Conservation (phyloP, 2,329 filamentous ascomycete genomes). For the Phyllosticta citribraziliensis region DNA sequence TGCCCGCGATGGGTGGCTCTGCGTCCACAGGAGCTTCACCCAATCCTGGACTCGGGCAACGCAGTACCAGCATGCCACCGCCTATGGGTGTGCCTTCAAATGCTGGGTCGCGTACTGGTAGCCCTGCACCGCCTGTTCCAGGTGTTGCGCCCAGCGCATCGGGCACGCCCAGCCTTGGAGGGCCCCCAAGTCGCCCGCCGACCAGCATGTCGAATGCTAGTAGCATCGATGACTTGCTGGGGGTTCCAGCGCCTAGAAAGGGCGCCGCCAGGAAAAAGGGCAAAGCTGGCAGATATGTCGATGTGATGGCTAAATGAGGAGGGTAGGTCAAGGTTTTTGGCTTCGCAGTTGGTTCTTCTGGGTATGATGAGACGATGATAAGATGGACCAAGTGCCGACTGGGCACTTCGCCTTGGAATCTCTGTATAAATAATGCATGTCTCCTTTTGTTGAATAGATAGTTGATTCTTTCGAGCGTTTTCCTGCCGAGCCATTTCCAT, state of each 20-base stretch:
- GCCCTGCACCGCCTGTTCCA: constrained; percentile 20
- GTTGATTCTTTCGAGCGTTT: background rate
- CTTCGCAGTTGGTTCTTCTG: background rate
- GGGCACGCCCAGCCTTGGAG: constrained; percentile 17
- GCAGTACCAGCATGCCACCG: constrained; percentile 28
- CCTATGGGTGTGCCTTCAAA: constrained; percentile 16
- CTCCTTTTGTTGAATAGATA: background rate
- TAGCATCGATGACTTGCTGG: constrained; percentile 87
- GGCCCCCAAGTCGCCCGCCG: constrained; percentile 41
- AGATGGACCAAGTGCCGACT: background rate
- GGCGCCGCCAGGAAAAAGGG: constrained; percentile 54
- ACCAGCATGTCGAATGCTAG: constrained; percentile 87
- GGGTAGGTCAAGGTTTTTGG: background rate
- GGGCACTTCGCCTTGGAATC: background rate
- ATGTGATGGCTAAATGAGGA: constrained; percentile 67
- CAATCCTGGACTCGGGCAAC: background rate
- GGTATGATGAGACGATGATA: background rate
- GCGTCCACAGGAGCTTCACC: background rate
- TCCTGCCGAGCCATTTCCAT: background rate
- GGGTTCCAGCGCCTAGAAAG: constrained; percentile 61
- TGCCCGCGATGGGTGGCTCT: background rate
- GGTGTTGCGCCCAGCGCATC: background rate
- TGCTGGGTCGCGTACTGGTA: constrained; percentile 21
- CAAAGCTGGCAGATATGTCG: constrained; percentile 82
- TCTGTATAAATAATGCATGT: background rate